Conservation (phyloP, 345 rosid species). For the Excoecaria cochinchinensis region DNA sequence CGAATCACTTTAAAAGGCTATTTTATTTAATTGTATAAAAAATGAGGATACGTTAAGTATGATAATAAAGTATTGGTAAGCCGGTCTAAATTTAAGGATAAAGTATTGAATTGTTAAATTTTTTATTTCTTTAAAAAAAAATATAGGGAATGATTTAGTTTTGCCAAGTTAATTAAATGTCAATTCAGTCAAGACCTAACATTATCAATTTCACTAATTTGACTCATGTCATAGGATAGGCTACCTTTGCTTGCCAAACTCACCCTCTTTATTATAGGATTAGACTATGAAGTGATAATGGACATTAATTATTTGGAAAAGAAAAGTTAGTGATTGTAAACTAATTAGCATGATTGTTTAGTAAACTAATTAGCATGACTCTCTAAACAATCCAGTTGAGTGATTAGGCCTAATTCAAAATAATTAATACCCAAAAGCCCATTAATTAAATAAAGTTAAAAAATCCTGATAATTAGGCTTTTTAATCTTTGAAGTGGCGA, state of each 20-base stretch:
- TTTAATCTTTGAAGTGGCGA: constrained; percentile 12
- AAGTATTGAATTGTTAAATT: too few species aligned
- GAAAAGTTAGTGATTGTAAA: background rate
- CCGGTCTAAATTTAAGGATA: too few species aligned
- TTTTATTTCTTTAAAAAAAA: too few species aligned
- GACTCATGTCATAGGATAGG: background rate
- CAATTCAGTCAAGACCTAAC: background rate
- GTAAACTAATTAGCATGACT: background rate
- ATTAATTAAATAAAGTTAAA: background rate
- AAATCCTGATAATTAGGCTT: constrained; percentile 31
- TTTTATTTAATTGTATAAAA: too few species aligned
- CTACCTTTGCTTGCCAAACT: background rate
- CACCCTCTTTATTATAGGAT: background rate
- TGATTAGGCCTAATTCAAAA: background rate
- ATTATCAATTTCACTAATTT: background rate
- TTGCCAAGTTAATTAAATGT: too few species aligned
- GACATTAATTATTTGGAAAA: too few species aligned
- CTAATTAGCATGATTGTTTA: background rate
- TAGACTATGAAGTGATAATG: background rate
- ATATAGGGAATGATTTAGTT: too few species aligned
- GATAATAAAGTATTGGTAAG: too few species aligned
- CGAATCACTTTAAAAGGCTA: too few species aligned
- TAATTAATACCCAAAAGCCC: background rate
- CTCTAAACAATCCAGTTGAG: background rate
- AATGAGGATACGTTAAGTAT: too few species aligned